phyloP scores from a whole-genome alignment of 495 filamentous ascomycete species.

The Aspergillus haitiensis region DNA sequence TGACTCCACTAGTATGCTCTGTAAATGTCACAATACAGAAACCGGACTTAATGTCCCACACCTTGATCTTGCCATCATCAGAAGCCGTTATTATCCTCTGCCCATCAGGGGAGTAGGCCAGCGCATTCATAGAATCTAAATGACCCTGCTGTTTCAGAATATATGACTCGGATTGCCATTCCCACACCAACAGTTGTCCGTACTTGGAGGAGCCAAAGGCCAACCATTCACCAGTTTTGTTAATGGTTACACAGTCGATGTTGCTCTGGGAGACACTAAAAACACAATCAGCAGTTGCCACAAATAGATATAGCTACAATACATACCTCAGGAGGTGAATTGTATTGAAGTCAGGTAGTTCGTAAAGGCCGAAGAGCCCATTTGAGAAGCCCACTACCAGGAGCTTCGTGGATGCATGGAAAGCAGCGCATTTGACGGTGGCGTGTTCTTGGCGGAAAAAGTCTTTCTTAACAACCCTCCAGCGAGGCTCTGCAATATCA shows the following conservation, averaged over 20 bases:
- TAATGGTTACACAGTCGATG: slow-evolving; percentile 90
- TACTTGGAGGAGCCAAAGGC: slow-evolving; percentile 96
- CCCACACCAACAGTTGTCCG: slow-evolving; percentile 94
- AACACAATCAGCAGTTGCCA: not conserved
- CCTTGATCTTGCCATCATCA: slow-evolving; percentile 96
- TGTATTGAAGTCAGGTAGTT: slow-evolving; percentile 93
- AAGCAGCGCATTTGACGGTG: slow-evolving; percentile 82
- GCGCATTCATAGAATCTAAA: slow-evolving; percentile 91
- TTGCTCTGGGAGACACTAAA: slow-evolving; percentile 92
- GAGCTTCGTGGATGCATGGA: slow-evolving; percentile 81
- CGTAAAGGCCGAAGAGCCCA: slow-evolving; percentile 89
- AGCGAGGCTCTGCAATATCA: slow-evolving; percentile 63
- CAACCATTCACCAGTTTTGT: slow-evolving; percentile 93
- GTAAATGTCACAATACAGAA: slow-evolving; percentile 99
- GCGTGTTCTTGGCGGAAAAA: slow-evolving; percentile 92
- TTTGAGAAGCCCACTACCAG: slow-evolving; percentile 93
- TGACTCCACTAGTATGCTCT: slow-evolving; percentile 92
- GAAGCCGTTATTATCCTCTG: slow-evolving; percentile 88
- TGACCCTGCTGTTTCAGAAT: slow-evolving; percentile 97
- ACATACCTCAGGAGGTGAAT: slow-evolving; percentile 76
- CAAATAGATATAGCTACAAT: not conserved
- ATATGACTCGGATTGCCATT: slow-evolving; percentile 99
- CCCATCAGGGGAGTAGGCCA: slow-evolving; percentile 91
- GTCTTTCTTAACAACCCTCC: slow-evolving; percentile 83
- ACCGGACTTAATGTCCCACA: slow-evolving; percentile 94